Base-by-base conservation (phyloP, 2,329 filamentous ascomycete genomes). In the Remersonia thermophila region DNA sequence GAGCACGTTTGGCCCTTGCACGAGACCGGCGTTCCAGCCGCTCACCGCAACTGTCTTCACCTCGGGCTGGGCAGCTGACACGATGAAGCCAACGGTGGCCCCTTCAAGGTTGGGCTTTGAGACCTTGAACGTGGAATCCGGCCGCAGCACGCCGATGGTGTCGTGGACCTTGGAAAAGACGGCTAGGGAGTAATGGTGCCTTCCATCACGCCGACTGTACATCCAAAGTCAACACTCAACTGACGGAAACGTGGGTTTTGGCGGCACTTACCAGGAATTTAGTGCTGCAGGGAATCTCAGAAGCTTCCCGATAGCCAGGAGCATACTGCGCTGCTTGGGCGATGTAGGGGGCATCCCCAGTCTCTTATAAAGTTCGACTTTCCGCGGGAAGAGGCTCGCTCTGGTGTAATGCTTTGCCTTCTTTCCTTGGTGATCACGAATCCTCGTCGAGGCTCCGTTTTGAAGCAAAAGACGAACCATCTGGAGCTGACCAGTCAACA, bases 41-140 rank as follows among this genome's bases (percentile, higher is more conserved):
- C 46, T 49, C 1, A 38, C 33, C 1, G 45, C 47, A 3, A 37
- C 36, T 6, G 35, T 40, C 7, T 39, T 27, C 3, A 44, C 38
- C 1, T 15, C 28, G 0, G 36, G 8, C 1, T 31, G 16, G 0
- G 7, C 17, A 1, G 30, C 35, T 1, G 41, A 37, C 1, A 32
- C 26, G 15, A 50, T 46, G 13, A 46, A 45, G 0, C 42, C 47
- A 0, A 29, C 18, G 0, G 47, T 49, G 1, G 41, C 36, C 4
- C 25, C 37, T 4, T 35, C 26, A 2, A 40, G 30, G 6, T 36
- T 30, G 4, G 30, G 12, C 14, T 34, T 43, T 3, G 18, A 39
- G 9, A 35, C 13, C 2, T 10, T 37, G 20, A 43, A 40, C 0
- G 2, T 11, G 5, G 27, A 6, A 2, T 23, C 13, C 0, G 39